These are phyloP conservation scores for Orbilia blumenaviensis DNA, from an alignment of 2,329 filamentous ascomycete genomes.

Conservation along the genomic window DNA sequence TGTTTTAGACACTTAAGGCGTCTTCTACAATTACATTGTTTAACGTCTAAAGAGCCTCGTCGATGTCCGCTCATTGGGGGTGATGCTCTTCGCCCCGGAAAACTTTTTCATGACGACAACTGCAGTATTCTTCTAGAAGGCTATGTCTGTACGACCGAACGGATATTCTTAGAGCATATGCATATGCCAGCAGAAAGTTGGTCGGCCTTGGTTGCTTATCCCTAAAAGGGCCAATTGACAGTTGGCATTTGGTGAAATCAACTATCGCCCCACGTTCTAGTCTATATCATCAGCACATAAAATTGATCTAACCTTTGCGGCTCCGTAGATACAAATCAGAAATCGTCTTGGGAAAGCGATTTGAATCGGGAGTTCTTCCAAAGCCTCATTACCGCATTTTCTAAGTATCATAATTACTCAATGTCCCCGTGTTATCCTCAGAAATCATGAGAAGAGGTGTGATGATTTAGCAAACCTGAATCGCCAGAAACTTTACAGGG, in stretches of 20 bases:
- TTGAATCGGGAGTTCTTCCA: slow-evolving; percentile 14
- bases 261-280: neutral
- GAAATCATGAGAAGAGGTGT: slow-evolving; percentile 1
- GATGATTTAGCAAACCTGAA: slow-evolving; percentile 14
- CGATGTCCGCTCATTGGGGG: neutral
- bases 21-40: neutral
- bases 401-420: neutral
- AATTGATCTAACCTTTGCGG: neutral
- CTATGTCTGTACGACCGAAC: neutral
- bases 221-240: neutral
- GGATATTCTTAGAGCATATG: neutral
- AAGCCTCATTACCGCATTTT: slow-evolving; percentile 1
- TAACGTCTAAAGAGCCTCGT: neutral
- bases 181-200: neutral
- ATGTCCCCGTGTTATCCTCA: neutral
- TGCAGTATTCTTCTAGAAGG: slow-evolving; percentile 16
- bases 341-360: neutral
- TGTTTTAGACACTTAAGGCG: neutral
- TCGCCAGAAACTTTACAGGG: slow-evolving; percentile 48
- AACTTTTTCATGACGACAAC: neutral
- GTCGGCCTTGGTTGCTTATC: neutral
- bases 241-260: neutral
- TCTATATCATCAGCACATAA: neutral
- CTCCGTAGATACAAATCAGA: neutral
- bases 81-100: neutral